Conservation (phyloP, 148 eudicot species). For the Rhododendron griersonianum region DNA sequence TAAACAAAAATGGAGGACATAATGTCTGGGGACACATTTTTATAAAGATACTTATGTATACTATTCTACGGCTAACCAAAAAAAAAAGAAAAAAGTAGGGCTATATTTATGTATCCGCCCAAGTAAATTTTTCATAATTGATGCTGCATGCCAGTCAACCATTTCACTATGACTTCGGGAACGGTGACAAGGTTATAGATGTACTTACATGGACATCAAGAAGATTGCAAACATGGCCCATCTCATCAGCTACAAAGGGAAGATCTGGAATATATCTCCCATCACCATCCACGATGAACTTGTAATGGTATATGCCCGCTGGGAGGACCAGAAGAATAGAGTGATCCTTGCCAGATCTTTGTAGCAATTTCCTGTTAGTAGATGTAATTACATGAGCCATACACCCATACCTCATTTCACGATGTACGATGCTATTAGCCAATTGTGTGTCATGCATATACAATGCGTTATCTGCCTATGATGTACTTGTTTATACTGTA, state of each 20-base stretch:
- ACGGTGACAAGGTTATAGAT: neutral
- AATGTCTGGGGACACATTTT: neutral
- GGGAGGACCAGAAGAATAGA: conserved; percentile 71
- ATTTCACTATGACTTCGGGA: neutral
- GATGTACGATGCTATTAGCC: neutral
- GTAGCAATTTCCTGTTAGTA: conserved; percentile 56
- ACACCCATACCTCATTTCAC: neutral
- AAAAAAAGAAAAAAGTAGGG: neutral
- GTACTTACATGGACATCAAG: conserved; percentile 82
- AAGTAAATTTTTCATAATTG: neutral
- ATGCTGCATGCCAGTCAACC: neutral
- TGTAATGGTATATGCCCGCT: conserved; percentile 76
- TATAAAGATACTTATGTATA: neutral
- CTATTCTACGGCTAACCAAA: neutral
- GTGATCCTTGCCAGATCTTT: conserved; percentile 74
- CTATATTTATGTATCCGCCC: neutral
- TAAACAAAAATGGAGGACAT: neutral
- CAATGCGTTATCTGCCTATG: neutral
- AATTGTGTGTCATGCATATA: neutral
- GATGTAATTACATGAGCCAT: neutral
- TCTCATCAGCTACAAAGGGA: conserved; percentile 61
- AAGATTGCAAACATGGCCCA: conserved; percentile 59
- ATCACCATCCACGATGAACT: conserved; percentile 78
- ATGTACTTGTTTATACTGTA: neutral
- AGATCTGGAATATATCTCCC: conserved; percentile 62